phyloP scores from a whole-genome alignment of 305 asterid genomes.

The Galium porrigens region DNA sequence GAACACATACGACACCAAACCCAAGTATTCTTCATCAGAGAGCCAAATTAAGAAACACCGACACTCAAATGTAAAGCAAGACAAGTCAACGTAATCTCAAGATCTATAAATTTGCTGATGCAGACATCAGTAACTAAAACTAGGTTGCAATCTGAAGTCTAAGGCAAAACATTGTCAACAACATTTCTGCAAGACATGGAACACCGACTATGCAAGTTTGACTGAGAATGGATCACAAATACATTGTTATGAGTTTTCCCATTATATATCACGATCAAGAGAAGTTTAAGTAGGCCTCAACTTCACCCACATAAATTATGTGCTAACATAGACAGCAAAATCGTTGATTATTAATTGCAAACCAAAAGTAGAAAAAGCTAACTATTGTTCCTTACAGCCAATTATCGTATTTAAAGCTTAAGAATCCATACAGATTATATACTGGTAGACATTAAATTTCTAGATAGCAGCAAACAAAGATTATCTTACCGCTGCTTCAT shows the following conservation, averaged over 20 bases:
- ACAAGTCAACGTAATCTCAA: not conserved
- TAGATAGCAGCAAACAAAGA: conserved; percentile 5
- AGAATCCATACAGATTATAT: not conserved
- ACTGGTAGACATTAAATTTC: too few relatives aligned
- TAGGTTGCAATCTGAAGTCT: too few relatives aligned
- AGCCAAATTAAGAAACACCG: not conserved
- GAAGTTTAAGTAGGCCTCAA: not conserved
- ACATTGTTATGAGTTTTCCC: not conserved
- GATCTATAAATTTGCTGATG: not conserved
- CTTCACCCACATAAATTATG: not conserved
- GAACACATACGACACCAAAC: not conserved
- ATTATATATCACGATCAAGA: not conserved
- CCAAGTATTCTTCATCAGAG: not conserved
- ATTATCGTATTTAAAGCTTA: not conserved
- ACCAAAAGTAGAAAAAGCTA: not conserved
- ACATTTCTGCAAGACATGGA: not conserved
- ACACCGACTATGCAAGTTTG: not conserved
- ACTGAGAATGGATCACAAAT: not conserved
- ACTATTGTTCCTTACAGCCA: not conserved
- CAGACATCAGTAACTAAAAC: not conserved
- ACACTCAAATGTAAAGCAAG: not conserved
- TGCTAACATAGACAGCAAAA: not conserved
- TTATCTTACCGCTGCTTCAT: conserved; percentile 76
- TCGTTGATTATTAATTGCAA: not conserved
- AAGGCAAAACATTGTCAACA: not conserved